A percentile compares a stretch with the other conserved stretches of the same genome.
Conservation (phyloP, 257 asterid species). For the Solanum gandarillasii region DNA sequence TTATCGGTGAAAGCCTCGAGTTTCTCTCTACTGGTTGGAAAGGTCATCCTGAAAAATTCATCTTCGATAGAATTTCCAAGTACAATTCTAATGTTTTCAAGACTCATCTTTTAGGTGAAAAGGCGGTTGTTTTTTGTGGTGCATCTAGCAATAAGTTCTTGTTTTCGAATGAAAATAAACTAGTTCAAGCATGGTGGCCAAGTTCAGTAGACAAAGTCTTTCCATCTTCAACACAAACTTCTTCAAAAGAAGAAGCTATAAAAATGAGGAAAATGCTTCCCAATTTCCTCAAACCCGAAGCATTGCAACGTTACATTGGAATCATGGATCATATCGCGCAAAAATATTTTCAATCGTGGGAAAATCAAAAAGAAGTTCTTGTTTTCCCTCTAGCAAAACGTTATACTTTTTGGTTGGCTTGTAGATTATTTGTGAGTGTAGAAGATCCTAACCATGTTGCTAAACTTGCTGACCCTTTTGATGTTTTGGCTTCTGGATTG, state of each 20-base stretch:
- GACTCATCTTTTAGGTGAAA: conserved; percentile 33
- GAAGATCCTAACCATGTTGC: conserved; percentile 41
- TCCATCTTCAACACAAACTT: conserved; percentile 36
- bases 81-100: conserved; percentile 27
- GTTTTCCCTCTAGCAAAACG: conserved; percentile 36
- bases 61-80: conserved; percentile 33
- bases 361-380: conserved; percentile 9
- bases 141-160: conserved; percentile 31
- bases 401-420: conserved; percentile 49
- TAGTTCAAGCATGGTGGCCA: conserved; percentile 60
- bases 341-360: conserved; percentile 17
- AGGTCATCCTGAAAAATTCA: conserved; percentile 45
- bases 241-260: conserved; percentile 45
- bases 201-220: conserved; percentile 33
- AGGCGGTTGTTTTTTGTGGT: conserved; percentile 32
- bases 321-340: conserved; percentile 41
- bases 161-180: conserved; percentile 50
- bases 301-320: not conserved
- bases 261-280: conserved; percentile 61
- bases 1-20: conserved; percentile 43
- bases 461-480: conserved; percentile 35
- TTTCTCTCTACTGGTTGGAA: conserved; percentile 49
- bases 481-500: conserved; percentile 36
- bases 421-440: conserved; percentile 37
- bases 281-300: conserved; percentile 43